Base-by-base conservation (phyloP, 1,284 basidiomycete species). In the Coniferiporia sulphurascens region DNA sequence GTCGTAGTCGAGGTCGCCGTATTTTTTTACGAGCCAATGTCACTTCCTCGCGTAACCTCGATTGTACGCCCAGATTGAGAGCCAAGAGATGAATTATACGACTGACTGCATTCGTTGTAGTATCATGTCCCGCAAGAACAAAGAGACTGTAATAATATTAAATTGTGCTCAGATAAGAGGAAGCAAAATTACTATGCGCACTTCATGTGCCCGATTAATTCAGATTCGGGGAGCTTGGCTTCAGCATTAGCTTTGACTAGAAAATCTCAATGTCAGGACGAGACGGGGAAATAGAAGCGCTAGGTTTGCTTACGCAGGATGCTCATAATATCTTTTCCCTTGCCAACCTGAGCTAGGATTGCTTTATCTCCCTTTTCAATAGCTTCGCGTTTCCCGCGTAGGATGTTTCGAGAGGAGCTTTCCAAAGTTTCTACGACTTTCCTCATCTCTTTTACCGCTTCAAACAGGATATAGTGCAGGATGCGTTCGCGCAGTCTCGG, bases 261-360 rank as follows among this genome's bases (percentile, higher is more conserved):
- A 54, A 54, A 35, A 35, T 45, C 43, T 35, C 43, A 27, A 27
- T 27, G 27, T 27, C 27, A 27, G 27, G 27, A 27, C 34, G 41
- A 45, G 36, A 34, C 38, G 15, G 49, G 35, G n/a, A 55, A 56
- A 22, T 17, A 35, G 32, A 22, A 55, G 45, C 2, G 9, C 38
- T 17, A 52, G 19, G 52, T 4, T 43, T 22, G 62, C 69, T 54
- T 51, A 72, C 71, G 56, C 1, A 73, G 63, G 22, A 72, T 64
- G 52, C 70, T 72, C 66, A 72, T 65, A 41, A 73, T 69, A 55
- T 73, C 70, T 43, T 68, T 65, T 5, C 70, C 70, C 60, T 65
- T 65, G 22, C 66, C 69, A 13, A 68, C 62, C 46, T 67, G 62
- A 10, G 63, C 65, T 46, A 62, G 62, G 3, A 68, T 36, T 12